Evolutionary conservation across 345 rosid genomes (phyloP).

Genomic region (Eucalyptus marginata): DNA sequence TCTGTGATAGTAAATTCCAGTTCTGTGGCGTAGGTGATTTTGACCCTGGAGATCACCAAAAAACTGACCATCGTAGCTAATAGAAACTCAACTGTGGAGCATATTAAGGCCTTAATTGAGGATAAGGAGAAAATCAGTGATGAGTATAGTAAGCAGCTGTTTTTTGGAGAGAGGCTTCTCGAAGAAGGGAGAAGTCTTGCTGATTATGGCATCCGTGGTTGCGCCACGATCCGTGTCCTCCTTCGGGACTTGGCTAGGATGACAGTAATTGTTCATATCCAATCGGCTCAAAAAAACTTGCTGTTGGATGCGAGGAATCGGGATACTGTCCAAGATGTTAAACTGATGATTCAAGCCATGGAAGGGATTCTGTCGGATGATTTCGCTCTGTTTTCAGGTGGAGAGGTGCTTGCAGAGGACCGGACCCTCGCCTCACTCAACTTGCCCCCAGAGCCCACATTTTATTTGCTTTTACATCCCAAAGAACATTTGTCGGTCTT

Average conservation of each 20-base stretch:
- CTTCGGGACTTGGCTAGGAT: background rate
- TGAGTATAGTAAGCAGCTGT: background rate
- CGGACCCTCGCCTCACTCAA: background rate
- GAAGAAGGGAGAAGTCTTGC: background rate
- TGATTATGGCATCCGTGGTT: rapidly evolving
- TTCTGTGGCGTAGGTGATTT: background rate
- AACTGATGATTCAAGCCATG: background rate
- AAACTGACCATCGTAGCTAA: background rate
- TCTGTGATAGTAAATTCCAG: background rate
- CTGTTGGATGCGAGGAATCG: background rate
- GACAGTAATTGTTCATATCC: background rate
- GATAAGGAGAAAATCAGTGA: background rate
- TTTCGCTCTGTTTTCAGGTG: rapidly evolving
- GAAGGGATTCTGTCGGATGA: background rate
- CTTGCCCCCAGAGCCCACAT: background rate
- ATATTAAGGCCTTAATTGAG: background rate
- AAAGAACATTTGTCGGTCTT: background rate
- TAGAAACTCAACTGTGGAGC: background rate
- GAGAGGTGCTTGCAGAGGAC: background rate
- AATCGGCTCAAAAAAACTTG: background rate
- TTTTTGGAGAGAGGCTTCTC: background rate
- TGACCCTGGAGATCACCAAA: background rate
- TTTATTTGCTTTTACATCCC: background rate
- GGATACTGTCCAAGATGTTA: background rate
- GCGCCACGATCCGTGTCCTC: background rate